These are phyloP conservation scores for Puccinia horiana DNA, from an alignment of 1,284 basidiomycete species.

Conservation along the genomic window DNA sequence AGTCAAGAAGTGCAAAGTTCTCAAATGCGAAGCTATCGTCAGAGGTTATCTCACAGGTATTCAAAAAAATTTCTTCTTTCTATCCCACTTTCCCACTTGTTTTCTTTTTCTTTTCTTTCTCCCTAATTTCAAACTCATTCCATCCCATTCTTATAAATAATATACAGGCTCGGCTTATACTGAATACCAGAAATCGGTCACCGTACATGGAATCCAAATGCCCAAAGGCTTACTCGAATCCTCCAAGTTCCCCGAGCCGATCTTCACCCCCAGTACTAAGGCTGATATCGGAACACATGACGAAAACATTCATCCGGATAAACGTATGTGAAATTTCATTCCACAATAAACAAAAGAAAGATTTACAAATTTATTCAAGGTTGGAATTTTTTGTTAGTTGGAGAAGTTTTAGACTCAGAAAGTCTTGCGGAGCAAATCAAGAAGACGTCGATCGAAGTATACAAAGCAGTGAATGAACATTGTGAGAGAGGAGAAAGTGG, in stretches of 20 bases:
- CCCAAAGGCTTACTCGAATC: conserved; percentile 81
- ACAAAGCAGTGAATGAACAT: conserved; percentile 74
- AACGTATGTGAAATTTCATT: conserved; percentile 64
- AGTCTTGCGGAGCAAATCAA: conserved; percentile 64
- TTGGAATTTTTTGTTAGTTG: conserved; percentile 53
- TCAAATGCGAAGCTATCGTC: conserved; percentile 96
- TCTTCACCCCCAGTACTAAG: conserved; percentile 97
- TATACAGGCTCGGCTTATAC: conserved; percentile 83
- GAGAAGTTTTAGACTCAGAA: conserved; percentile 60
- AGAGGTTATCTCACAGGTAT: conserved; percentile 90
- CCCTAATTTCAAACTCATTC: neutral
- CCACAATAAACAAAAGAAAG: neutral
- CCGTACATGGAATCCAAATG: conserved; percentile 81
- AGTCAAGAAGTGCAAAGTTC: conserved; percentile 81
- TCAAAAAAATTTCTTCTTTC: conserved; percentile 28
- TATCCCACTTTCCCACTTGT: neutral
- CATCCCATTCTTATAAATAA: neutral
- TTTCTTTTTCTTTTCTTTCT: neutral
- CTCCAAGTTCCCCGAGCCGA: conserved; percentile 74
- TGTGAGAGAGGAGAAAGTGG: conserved; percentile 65
- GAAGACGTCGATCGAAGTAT: conserved; percentile 68
- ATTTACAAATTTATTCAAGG: neutral
- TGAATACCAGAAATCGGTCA: conserved; percentile 85
- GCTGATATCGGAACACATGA: conserved; percentile 92
- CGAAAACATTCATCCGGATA: conserved; percentile 92